Conservation (phyloP, 352 stramenopile species). For the Phytophthora lateralis region DNA sequence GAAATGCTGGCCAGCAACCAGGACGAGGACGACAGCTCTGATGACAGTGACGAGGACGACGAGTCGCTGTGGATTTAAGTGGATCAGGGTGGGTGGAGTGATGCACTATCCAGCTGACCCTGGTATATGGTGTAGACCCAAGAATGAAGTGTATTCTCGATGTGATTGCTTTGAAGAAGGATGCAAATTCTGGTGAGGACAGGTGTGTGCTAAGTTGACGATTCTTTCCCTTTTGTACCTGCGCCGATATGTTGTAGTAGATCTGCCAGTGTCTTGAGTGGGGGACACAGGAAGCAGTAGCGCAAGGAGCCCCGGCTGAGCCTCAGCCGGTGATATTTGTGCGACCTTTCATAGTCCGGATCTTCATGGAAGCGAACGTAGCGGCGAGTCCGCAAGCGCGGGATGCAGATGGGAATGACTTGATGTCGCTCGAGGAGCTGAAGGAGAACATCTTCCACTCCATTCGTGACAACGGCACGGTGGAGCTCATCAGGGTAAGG, state of each 20-base stretch:
- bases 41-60: slow-evolving; percentile 39
- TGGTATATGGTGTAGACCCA: slow-evolving; percentile 13
- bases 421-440: slow-evolving; percentile 68
- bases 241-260: too few species aligned
- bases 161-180: slow-evolving; percentile 8
- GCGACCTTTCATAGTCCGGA: slow-evolving; percentile 32
- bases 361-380: slow-evolving; percentile 22
- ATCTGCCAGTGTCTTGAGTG: not conserved
- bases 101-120: not conserved
- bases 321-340: not conserved
- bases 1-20: slow-evolving; percentile 22
- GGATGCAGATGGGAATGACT: slow-evolving; percentile 24
- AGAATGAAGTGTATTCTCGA: slow-evolving; percentile 21
- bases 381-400: slow-evolving; percentile 1
- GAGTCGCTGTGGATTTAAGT: slow-evolving; percentile 52
- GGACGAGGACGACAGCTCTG: slow-evolving; percentile 31
- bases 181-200: not conserved
- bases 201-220: not conserved
- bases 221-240: not conserved
- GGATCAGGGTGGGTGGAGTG: not conserved
- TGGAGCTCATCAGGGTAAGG: slow-evolving; percentile 65
- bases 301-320: not conserved
- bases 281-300: not conserved
- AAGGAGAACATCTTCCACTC: slow-evolving; percentile 78
- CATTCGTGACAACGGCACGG: slow-evolving; percentile 62